Evolutionary conservation across 2,329 filamentous ascomycete species (phyloP), one percentile per base, ranked within the genome.

Genomic region (Malbranchea cinnamomea): DNA sequence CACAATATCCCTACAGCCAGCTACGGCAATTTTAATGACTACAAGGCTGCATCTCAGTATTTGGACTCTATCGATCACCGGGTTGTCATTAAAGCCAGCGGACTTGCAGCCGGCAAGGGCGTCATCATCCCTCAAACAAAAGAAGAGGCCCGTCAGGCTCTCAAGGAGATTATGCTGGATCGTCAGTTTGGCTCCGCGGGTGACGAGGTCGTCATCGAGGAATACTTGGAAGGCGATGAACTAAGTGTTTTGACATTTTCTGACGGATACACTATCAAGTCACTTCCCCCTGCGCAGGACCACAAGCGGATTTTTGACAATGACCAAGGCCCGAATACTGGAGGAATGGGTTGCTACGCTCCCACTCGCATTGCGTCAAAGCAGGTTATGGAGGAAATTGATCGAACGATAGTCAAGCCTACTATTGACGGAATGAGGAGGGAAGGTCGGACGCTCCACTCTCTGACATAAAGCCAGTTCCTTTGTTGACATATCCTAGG

Each of bases 271-370:
- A 78, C 77, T 1, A 79, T 92, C 50, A 70, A 72, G 48, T 83
- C 78, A 6, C 65, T 95, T 6, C 87, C 87, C 4, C 78, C 89
- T 1, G 87, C 87, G 2, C 89, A 98, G 55, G 89, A 95, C 53
- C 89, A 98, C 64, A 95, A 98, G 68, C 73, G 84, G 38, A 84
- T 91, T 40, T 80, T 79, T 31, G 89, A 98, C 47, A 82, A 80
- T 32, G 87, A 95, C 50, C 67, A 71, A 28, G 89, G 89, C 2
- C 81, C 84, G 21, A 95, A 95, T 59, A 95, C 89, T 2, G 89
- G 87, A 36, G 89, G 89, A 23, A 95, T 95, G 89, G 89, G 89
- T 30, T 93, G 84, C 50, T 95, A 95, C 55, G 84, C 85, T 10
- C 81, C 81, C n/a, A 91, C 85, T 2, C 78, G 72, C 39, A 76